These are phyloP conservation scores for Neonectria punicea DNA, from an alignment of 2,329 filamentous ascomycete genomes.

Conservation along the genomic window DNA sequence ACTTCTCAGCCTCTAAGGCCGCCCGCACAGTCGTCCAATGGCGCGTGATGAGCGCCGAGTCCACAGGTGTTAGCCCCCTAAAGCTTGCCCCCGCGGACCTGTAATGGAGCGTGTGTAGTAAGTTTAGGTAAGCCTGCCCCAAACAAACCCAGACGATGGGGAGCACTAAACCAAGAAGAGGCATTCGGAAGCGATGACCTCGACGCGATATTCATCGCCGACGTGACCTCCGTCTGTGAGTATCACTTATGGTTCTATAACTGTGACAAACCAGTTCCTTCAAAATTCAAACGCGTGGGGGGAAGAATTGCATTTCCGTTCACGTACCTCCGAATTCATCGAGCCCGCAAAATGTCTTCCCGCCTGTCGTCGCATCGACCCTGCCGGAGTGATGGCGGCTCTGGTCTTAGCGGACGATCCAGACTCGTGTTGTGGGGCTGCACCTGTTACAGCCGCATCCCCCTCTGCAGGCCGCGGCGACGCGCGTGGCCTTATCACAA, in stretches of 20 bases:
- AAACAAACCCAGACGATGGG: background rate
- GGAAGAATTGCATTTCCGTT: background rate
- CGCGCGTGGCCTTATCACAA: conserved; percentile 31
- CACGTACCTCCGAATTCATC: background rate
- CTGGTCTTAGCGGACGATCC: conserved; percentile 31
- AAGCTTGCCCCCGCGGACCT: background rate
- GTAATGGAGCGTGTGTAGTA: background rate
- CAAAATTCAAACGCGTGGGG: background rate
- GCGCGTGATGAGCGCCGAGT: background rate
- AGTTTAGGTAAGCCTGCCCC: conserved; percentile 2
- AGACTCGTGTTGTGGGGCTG: conserved; percentile 27
- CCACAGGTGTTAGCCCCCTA: background rate
- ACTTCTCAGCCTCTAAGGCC: background rate
- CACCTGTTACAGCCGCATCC: conserved; percentile 38
- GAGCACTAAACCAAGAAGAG: background rate
- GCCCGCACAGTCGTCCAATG: background rate
- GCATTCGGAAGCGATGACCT: background rate
- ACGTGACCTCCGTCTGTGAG: background rate
- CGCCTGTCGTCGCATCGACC: conserved; percentile 31
- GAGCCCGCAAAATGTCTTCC: conserved; percentile 7
- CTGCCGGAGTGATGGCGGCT: conserved; percentile 33
- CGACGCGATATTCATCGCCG: background rate
- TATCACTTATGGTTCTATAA: background rate
- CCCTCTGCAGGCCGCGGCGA: conserved; percentile 25
- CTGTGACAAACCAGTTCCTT: background rate